Evolutionary conservation across 352 stramenopile genomes (phyloP).

Genomic region (Elongisporangium prolatum): DNA sequence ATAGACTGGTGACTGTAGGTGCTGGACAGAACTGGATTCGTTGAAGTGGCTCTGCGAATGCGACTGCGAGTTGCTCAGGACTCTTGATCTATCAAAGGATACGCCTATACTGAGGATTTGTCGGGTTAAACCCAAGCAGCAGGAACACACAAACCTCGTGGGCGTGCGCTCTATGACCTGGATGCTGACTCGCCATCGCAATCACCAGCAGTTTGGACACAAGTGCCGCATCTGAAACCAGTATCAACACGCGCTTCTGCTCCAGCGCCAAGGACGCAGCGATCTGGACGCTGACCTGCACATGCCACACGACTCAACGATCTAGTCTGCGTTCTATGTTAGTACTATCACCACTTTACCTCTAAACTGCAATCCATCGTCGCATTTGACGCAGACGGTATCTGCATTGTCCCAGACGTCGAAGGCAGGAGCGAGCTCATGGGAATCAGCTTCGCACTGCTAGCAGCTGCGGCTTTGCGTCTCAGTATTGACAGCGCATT

Average conservation of each 20-base stretch:
- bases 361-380: not conserved
- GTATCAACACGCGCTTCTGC: slow-evolving; percentile 9
- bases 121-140: slow-evolving; percentile 16
- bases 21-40: slow-evolving; percentile 28
- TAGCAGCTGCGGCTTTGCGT: slow-evolving; percentile 27
- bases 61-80: slow-evolving; percentile 1
- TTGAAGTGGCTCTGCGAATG: slow-evolving; percentile 17
- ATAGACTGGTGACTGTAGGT: slow-evolving; percentile 26
- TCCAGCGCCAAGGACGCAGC: slow-evolving; percentile 14
- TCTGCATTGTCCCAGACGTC: not conserved
- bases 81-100: slow-evolving; percentile 10
- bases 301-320: not conserved
- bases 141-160: slow-evolving; percentile 10
- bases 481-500: slow-evolving; percentile 13
- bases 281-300: slow-evolving; percentile 9
- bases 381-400: slow-evolving; percentile 6
- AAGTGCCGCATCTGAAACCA: slow-evolving; percentile 7
- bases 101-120: slow-evolving; percentile 20
- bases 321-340: not conserved
- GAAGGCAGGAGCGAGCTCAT: slow-evolving; percentile 24
- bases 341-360: not conserved
- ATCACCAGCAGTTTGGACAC: slow-evolving; percentile 8
- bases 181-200: slow-evolving; percentile 8
- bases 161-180: not conserved
- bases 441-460: slow-evolving; percentile 20